Conservation (phyloP, 768 basidiomycete genomes). For the Favolaschia claudopus region DNA sequence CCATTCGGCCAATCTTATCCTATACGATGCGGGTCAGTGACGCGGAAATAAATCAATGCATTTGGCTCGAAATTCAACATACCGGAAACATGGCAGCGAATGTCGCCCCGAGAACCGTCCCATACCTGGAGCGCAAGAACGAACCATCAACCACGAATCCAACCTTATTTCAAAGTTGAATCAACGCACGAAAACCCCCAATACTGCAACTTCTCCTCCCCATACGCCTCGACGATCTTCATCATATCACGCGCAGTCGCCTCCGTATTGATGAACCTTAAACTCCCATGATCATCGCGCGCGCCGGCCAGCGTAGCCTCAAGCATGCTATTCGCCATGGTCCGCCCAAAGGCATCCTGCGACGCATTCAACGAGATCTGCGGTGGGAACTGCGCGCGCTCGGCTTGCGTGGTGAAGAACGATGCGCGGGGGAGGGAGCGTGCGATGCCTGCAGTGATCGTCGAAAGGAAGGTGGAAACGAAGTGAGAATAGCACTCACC, state of each 20-base stretch:
- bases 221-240: conserved; percentile 6
- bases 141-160: neutral
- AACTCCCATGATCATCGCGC: neutral
- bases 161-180: neutral
- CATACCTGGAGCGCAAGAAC: conserved; percentile 25
- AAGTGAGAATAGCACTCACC: conserved; percentile 10
- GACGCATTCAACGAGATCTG: neutral
- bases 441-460: conserved; percentile 17
- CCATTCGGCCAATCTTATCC: too few species aligned
- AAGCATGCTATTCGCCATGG: too few species aligned
- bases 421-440: conserved; percentile 14
- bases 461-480: too few species aligned
- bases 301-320: neutral
- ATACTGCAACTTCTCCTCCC: conserved; percentile 26
- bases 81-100: conserved; percentile 39
- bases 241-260: conserved; percentile 18
- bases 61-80: too few species aligned
- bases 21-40: too few species aligned
- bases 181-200: conserved; percentile 41
- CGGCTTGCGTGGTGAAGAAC: conserved; percentile 21
- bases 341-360: too few species aligned
- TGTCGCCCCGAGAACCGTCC: conserved; percentile 29
- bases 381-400: conserved; percentile 6
- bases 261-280: conserved; percentile 12
- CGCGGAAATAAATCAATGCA: too few species aligned